Evolutionary conservation across 225 moss, liverwort and hornwort genomes (phyloP), one percentile per base, ranked within the genome.

Genomic region (Polytrichum formosum): DNA sequence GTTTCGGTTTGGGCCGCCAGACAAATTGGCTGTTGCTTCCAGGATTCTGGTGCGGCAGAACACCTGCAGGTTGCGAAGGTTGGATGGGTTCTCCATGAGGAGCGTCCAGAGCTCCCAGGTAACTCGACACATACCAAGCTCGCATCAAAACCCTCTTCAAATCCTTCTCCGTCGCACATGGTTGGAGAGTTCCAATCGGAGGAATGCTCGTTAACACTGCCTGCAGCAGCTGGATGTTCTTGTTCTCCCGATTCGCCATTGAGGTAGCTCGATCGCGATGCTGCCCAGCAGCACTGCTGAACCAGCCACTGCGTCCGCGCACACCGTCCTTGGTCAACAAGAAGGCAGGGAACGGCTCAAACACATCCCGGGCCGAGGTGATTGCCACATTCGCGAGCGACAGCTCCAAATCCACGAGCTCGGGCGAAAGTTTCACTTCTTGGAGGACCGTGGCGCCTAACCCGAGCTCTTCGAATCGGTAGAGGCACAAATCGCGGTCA

Each of bases 271-370:
- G 13, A 46, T 28, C 64, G 10, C 18, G 27, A 18, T 29, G 1
- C 22, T 64, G 26, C 23, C 64, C 26, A 5, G 66, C 35, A 6
- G 46, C 72, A 9, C 26, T 73, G 85, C 78, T 79, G 65, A 92
- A 92, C 90, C 90, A 90, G 8, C 92, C 92, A 54, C 85, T 82
- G 18, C 90, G 85, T 5, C 86, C 92, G 7, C 90, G 75, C n/a
- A 79, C 53, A 61, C 84, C 81, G 6, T 69, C 28, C 6, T 71
- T 27, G 23, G 8, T 22, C 46, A 92, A 66, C 58, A 92, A 66
- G 65, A 84, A 85, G 6, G 79, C 84, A 20, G 92, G 92, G 73
- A 90, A 92, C 20, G 92, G 92, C 70, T 92, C 92, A 28, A 92
- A 92, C 7, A 92, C 92, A 27, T 92, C 92, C 7, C 88, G 88